Evolutionary conservation across 163 green algal species (phyloP).

Genomic region (Scenedesmus sp.): DNA sequence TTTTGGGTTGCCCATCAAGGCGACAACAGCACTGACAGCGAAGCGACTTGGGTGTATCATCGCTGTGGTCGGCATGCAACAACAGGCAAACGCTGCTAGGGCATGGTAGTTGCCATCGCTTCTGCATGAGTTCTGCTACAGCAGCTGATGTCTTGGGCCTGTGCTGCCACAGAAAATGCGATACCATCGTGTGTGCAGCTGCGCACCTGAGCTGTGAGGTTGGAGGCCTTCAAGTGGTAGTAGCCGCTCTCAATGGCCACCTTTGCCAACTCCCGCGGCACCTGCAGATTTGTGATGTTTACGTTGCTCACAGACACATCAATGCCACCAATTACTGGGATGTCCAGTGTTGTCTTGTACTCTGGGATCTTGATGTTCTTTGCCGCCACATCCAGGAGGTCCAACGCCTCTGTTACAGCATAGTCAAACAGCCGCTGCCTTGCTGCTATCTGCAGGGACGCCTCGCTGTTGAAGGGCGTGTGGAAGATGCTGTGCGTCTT

Average conservation of each 20-base stretch:
- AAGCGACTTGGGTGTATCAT: not conserved
- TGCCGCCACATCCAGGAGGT: conserved; percentile 37
- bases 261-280: conserved; percentile 40
- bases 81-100: not conserved
- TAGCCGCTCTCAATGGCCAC: conserved; percentile 56
- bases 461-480: conserved; percentile 51
- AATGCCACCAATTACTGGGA: conserved; percentile 47
- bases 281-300: conserved; percentile 49
- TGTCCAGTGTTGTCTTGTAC: conserved; percentile 28
- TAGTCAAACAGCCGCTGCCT: conserved; percentile 64
- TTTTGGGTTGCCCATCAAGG: no score
- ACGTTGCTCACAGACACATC: conserved; percentile 42
- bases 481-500: conserved; percentile 6
- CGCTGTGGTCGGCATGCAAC: not conserved
- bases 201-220: conserved; percentile 52
- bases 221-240: conserved; percentile 50
- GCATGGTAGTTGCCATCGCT: not conserved
- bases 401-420: conserved; percentile 49
- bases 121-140: not conserved
- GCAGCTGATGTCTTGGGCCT: not conserved
- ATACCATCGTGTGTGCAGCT: not conserved
- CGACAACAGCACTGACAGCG: no score
- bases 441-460: conserved; percentile 58
- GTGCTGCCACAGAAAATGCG: not conserved
- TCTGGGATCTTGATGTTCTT: conserved; percentile 45